Conservation (phyloP, 768 basidiomycete species). For the Russula emetica region DNA sequence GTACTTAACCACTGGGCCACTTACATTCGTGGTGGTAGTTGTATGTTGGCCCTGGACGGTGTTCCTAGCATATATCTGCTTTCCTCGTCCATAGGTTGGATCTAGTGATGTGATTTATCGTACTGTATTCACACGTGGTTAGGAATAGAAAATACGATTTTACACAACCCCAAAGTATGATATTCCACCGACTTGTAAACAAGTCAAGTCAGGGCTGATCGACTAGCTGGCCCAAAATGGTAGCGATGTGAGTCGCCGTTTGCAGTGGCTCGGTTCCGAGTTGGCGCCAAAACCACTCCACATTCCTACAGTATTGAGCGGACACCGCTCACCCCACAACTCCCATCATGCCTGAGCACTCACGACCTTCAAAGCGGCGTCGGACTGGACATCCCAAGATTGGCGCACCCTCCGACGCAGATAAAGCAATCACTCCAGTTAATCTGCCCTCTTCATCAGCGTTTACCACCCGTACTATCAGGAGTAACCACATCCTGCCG, state of each 20-base stretch:
- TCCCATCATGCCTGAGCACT: conserved; percentile 14
- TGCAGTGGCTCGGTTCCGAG: not conserved
- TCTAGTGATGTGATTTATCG: not conserved
- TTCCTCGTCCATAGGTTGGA: not conserved
- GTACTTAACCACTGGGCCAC: conserved; percentile 41
- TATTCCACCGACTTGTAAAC: too few relatives aligned
- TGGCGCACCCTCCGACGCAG: conserved; percentile 46
- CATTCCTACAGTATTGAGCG: not conserved
- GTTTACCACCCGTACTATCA: conserved; percentile 41
- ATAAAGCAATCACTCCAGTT: conserved; percentile 37
- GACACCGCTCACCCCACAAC: not conserved
- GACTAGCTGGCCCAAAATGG: too few relatives aligned
- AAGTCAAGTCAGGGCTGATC: too few relatives aligned
- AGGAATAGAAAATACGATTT: not conserved
- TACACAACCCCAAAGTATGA: not conserved
- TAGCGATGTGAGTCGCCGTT: not conserved
- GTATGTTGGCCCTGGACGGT: conserved; percentile 18
- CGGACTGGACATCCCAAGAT: conserved; percentile 32
- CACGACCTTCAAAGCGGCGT: conserved; percentile 33
- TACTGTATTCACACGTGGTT: not conserved
- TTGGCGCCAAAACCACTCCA: not conserved
- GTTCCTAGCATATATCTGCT: conserved; percentile 1
- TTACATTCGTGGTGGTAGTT: conserved; percentile 33
- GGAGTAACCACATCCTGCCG: conserved; percentile 36
- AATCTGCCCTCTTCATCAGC: conserved; percentile 48